Percentiles rank a stretch among this genome's conserved stretches.
Evolutionary conservation across 1,284 basidiomycete genomes (phyloP).

Genomic region (Fomitopsis schrenkii): DNA sequence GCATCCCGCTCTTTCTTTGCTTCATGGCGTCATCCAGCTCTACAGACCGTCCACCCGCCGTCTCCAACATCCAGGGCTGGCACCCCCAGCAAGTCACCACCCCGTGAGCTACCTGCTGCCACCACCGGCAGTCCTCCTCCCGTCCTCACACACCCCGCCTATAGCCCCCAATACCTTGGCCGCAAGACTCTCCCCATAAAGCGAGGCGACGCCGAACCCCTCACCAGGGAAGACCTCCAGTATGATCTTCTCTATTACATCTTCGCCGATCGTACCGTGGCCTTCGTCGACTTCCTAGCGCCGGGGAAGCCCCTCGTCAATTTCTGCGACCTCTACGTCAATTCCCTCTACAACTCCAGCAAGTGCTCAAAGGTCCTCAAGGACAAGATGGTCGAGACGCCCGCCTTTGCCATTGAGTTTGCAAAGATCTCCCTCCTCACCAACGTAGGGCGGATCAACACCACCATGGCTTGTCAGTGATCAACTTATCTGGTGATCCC

Average conservation of each 20-base stretch:
- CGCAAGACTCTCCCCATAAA: slow-evolving; percentile 47
- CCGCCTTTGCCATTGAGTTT: slow-evolving; percentile 70
- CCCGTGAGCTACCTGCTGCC: slow-evolving; percentile 20
- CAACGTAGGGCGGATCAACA: slow-evolving; percentile 80
- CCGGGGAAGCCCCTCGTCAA: slow-evolving; percentile 36
- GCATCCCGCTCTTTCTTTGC: slow-evolving; percentile 26
- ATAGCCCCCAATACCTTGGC: slow-evolving; percentile 34
- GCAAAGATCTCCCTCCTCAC: slow-evolving; percentile 74
- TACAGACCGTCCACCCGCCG: slow-evolving; percentile 24
- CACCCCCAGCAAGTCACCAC: slow-evolving; percentile 28
- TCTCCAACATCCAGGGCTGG: slow-evolving; percentile 24
- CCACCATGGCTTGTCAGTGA: slow-evolving; percentile 78
- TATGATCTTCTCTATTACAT: slow-evolving; percentile 70
- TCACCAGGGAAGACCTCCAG: slow-evolving; percentile 67
- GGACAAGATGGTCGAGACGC: slow-evolving; percentile 66
- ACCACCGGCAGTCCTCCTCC: slow-evolving; percentile 4
- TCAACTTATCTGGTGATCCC: not conserved
- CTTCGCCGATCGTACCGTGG: slow-evolving; percentile 58
- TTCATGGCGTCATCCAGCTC: slow-evolving; percentile 32
- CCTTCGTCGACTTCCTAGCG: slow-evolving; percentile 42
- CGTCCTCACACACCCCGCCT: slow-evolving; percentile 2
- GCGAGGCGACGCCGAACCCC: slow-evolving; percentile 55
- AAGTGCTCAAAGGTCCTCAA: slow-evolving; percentile 63
- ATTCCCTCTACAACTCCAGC: slow-evolving; percentile 61
- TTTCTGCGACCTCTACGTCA: slow-evolving; percentile 77